Base-by-base conservation (phyloP, 2,329 filamentous ascomycete species). In the Colletotrichum paranaense region DNA sequence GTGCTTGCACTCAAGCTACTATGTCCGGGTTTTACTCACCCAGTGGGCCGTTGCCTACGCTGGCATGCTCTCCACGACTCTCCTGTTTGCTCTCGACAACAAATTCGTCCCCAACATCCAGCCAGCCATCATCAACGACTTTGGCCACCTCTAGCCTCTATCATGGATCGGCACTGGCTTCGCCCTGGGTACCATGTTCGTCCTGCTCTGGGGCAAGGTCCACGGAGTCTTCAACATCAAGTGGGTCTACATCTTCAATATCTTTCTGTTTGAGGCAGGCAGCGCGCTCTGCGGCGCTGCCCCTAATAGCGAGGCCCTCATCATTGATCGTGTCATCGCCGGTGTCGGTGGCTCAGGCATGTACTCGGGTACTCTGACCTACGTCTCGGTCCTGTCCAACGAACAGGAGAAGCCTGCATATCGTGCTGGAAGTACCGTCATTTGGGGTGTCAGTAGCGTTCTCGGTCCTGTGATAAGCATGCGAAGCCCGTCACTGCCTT, bases 161-260 rank as follows among this genome's bases (percentile, higher is more conserved):
- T 77, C 81, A 4, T 88, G 86, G 86, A 77, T 87, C 14, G 78
- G 79, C n/a, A 76, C 77, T 2, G 78, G 78, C 1, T 85, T 88
- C 68, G 77, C 84, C 0, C 79, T 88, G 4, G 85, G 84, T 1
- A 83, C 82, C 4, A 79, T 82, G 0, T 78, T 79, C 3, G 82
- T 84, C 2, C 77, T 86, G 2, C 77, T 82, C 1, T 78, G 77
- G 30, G 81, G 82, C 1, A 82, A 82, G n/a, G 63, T 81, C 0
- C 88, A 84, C 65, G 80, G 78, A 1, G 78, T 81, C 2, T 88
- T 88, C 77, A 80, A 87, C 59, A 79, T 81, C 4, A 89, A 88
- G 76, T 85, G 80, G 80, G 69, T 85, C 1, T 83, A 78, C 42
- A 55, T 78, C 62, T 52, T 62, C n/a, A 62, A 63, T 28, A 62